These are phyloP conservation scores for Alternaria gaisen DNA, from an alignment of 2,329 filamentous ascomycete genomes.

Conservation along the genomic window DNA sequence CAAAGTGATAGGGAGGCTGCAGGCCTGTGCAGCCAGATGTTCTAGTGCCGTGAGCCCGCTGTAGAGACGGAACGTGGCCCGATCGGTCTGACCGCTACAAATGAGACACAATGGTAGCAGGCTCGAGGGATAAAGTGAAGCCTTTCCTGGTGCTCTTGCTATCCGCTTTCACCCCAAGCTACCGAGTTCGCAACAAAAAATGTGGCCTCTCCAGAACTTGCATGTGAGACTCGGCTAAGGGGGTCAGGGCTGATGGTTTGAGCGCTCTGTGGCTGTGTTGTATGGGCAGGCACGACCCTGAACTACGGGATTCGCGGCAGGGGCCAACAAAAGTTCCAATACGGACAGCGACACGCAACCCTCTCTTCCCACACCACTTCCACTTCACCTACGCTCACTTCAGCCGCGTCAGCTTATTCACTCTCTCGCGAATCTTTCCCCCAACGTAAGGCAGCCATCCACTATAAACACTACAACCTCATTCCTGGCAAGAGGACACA, in stretches of 20 bases:
- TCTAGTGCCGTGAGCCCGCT: slow-evolving; percentile 32
- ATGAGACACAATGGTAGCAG: slow-evolving; percentile 16
- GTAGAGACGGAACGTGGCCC: slow-evolving; percentile 38
- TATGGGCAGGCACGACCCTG: slow-evolving; percentile 17
- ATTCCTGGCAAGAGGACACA: slow-evolving; percentile 38
- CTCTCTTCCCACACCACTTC: slow-evolving; percentile 10
- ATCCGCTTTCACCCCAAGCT: slow-evolving; percentile 1
- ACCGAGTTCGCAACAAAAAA: background rate
- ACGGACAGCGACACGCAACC: slow-evolving; percentile 12
- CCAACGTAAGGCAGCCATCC: slow-evolving; percentile 43
- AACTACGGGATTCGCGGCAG: slow-evolving; percentile 27
- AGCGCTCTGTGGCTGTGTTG: slow-evolving; percentile 20
- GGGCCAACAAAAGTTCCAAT: slow-evolving; percentile 21
- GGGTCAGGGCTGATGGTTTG: background rate
- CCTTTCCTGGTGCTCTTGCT: background rate
- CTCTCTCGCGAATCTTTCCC: slow-evolving; percentile 20
- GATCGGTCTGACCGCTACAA: slow-evolving; percentile 19
- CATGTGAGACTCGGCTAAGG: slow-evolving; percentile 22
- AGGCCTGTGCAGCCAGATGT: slow-evolving; percentile 36
- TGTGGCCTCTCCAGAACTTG: slow-evolving; percentile 13
- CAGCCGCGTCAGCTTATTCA: slow-evolving; percentile 38
- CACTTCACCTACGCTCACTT: slow-evolving; percentile 15
- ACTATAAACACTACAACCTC: slow-evolving; percentile 19
- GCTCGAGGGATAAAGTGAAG: slow-evolving; percentile 15
- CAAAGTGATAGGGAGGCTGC: slow-evolving; percentile 40